phyloP scores from a whole-genome alignment of 2,329 filamentous ascomycete species.

The Coccinonectria pachysandricola region DNA sequence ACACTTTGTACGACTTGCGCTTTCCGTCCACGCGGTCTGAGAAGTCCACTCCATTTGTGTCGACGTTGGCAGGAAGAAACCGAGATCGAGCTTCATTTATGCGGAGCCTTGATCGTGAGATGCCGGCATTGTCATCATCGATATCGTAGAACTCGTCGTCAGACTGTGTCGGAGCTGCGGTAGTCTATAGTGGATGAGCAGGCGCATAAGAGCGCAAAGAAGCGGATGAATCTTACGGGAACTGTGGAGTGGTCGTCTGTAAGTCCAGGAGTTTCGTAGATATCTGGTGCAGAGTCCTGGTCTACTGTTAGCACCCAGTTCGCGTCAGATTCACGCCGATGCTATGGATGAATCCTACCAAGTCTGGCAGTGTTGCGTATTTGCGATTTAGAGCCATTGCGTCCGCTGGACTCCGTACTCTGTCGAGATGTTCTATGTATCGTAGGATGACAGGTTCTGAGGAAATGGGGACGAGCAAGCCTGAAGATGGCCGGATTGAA shows the following conservation, averaged over 20 bases:
- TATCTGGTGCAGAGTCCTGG: slow-evolving; percentile 83
- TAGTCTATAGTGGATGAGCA: slow-evolving; percentile 33
- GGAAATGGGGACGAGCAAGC: too few relatives aligned
- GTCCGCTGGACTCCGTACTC: too few relatives aligned
- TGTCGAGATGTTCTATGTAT: too few relatives aligned
- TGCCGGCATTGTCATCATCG: slow-evolving; percentile 53
- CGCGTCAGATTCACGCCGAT: slow-evolving; percentile 1
- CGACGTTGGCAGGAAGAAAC: slow-evolving; percentile 66
- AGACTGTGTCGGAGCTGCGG: slow-evolving; percentile 43
- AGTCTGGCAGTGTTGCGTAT: slow-evolving; percentile 70
- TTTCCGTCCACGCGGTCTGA: slow-evolving; percentile 79
- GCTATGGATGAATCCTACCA: slow-evolving; percentile 39
- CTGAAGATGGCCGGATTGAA: too few relatives aligned
- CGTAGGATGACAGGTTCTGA: too few relatives aligned
- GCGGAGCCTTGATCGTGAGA: slow-evolving; percentile 67
- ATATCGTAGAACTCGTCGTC: slow-evolving; percentile 55
- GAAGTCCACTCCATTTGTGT: slow-evolving; percentile 73
- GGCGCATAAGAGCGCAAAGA: slow-evolving; percentile 1
- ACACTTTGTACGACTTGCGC: slow-evolving; percentile 72
- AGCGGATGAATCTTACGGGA: slow-evolving; percentile 46
- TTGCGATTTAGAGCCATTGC: slow-evolving; percentile 68
- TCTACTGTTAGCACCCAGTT: slow-evolving; percentile 10
- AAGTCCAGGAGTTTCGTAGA: slow-evolving; percentile 92
- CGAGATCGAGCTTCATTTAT: slow-evolving; percentile 69
- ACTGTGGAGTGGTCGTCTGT: slow-evolving; percentile 83